phyloP scores from a whole-genome alignment of 805 yeast species.

The Isabelozyma pseudorhagii region DNA sequence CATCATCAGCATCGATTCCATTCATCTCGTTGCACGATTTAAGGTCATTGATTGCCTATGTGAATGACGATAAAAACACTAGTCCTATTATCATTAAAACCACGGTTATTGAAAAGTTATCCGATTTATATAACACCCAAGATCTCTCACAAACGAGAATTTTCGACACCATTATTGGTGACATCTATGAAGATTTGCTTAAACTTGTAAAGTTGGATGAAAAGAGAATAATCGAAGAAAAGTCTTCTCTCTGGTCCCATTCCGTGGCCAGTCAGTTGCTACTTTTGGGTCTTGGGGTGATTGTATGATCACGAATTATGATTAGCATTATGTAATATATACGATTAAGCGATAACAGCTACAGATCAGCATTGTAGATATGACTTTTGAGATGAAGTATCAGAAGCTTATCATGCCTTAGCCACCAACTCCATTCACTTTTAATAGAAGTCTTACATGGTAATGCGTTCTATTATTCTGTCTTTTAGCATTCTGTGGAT shows the following conservation, averaged over 20 bases:
- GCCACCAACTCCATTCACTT: neutral
- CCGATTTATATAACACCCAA: conserved; percentile 35
- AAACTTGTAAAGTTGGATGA: conserved; percentile 56
- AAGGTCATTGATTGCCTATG: conserved; percentile 57
- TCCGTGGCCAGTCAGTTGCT: conserved; percentile 57
- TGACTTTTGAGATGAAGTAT: no score
- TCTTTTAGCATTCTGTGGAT: no score
- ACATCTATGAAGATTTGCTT: conserved; percentile 54
- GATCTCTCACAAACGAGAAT: conserved; percentile 42
- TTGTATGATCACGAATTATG: conserved; percentile 32
- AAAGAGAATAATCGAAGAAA: conserved; percentile 39
- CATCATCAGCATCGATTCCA: conserved; percentile 48
- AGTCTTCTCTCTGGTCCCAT: conserved; percentile 55
- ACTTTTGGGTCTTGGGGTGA: conserved; percentile 57
- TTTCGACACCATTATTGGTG: conserved; percentile 52
- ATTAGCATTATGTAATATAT: neutral
- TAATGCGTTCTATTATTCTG: no score
- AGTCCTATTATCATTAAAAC: conserved; percentile 35
- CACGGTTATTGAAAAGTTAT: conserved; percentile 35
- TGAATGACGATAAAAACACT: conserved; percentile 39
- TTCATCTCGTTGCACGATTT: conserved; percentile 58
- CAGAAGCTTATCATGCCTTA: no score
- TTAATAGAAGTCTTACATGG: no score
- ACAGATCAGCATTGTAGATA: no score
- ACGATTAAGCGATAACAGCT: no score